Conservation (phyloP, 208 protist species). For the Polymyxa betae region DNA sequence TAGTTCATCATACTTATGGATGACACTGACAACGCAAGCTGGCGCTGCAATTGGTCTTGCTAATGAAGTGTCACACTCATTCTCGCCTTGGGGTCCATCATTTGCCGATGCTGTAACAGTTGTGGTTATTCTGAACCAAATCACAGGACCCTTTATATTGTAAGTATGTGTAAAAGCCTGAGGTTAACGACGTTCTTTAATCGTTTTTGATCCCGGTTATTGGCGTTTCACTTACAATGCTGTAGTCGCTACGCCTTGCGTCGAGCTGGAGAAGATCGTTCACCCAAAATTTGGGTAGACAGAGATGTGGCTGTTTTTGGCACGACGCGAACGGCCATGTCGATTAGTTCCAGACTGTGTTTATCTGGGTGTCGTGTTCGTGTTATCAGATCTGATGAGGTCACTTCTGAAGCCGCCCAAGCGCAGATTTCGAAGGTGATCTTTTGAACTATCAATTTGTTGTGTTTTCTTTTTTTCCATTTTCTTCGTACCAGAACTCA, state of each 20-base stretch:
- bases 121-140: neutral
- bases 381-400: neutral
- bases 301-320: neutral
- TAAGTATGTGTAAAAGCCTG: neutral
- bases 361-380: neutral
- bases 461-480: no score
- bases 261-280: neutral
- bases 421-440: neutral
- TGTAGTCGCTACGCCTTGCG: neutral
- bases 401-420: neutral
- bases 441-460: no score
- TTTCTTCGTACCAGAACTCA: no score
- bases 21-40: neutral
- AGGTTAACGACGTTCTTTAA: neutral
- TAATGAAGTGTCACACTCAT: neutral
- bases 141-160: neutral
- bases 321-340: neutral
- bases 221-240: no score
- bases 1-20: neutral
- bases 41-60: conserved; percentile 1
- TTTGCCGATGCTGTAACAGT: neutral
- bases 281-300: neutral
- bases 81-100: neutral
- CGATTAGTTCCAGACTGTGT: neutral
- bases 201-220: conserved; percentile 10